Conservation (phyloP, 768 basidiomycete genomes). For the Tulasnella sp. region DNA sequence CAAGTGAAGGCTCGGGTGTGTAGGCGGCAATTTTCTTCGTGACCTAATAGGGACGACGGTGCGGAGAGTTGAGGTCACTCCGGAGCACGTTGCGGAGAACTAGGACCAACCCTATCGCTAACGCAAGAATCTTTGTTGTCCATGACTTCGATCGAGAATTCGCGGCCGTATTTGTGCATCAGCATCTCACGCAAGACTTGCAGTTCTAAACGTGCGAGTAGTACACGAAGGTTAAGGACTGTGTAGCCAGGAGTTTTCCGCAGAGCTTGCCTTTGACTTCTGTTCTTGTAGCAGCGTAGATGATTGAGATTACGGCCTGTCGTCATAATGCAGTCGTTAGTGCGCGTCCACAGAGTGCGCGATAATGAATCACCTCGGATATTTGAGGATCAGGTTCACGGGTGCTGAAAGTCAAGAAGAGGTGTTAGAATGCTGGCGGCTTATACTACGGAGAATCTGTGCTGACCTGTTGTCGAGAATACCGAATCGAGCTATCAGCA, state of each 20-base stretch:
- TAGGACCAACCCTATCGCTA: conserved; percentile 56
- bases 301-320: conserved; percentile 65
- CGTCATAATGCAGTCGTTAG: not conserved
- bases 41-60: conserved; percentile 37
- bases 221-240: not conserved
- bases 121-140: conserved; percentile 76
- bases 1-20: conserved; percentile 61
- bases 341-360: not conserved
- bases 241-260: not conserved
- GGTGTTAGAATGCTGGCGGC: not conserved
- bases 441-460: too few species aligned
- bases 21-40: conserved; percentile 56
- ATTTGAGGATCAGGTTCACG: conserved; percentile 82
- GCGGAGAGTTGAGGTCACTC: not conserved
- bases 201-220: conserved; percentile 46
- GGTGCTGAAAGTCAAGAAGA: conserved; percentile 31
- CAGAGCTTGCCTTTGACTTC: conserved; percentile 66
- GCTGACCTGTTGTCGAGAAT: conserved; percentile 75
- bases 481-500: conserved; percentile 85
- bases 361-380: conserved; percentile 35
- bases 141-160: conserved; percentile 75
- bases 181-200: conserved; percentile 85
- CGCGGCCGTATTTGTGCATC: conserved; percentile 92
- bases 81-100: not conserved
- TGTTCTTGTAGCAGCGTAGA: conserved; percentile 84